Evolutionary conservation across 129 eudicot species (phyloP).

Genomic region (Escallonia rubra): DNA sequence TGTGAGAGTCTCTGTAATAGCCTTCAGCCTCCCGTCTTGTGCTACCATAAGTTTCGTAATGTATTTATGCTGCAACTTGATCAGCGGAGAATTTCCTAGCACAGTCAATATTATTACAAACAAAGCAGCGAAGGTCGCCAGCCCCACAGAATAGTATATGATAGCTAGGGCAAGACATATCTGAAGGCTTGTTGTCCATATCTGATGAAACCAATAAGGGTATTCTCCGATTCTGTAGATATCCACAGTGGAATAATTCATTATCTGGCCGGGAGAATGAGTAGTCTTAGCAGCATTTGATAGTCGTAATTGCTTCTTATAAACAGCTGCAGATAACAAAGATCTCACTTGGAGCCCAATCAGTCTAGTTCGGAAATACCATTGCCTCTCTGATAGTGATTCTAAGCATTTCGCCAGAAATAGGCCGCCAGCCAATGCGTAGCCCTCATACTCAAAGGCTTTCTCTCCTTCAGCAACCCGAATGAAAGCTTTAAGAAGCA

Average conservation of each 20-base stretch:
- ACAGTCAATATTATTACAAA: conserved; percentile 30
- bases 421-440: conserved; percentile 31
- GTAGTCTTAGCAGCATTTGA: conserved; percentile 38
- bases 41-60: conserved; percentile 45
- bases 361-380: conserved; percentile 43
- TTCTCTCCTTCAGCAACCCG: conserved; percentile 44
- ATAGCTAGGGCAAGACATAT: conserved; percentile 38
- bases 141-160: conserved; percentile 38
- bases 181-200: conserved; percentile 53
- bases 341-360: conserved; percentile 59
- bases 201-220: conserved; percentile 52
- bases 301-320: conserved; percentile 45
- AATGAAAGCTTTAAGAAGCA: conserved; percentile 57
- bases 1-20: conserved; percentile 46
- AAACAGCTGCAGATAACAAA: conserved; percentile 51
- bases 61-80: conserved; percentile 43
- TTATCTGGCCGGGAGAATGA: conserved; percentile 55
- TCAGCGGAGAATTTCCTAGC: conserved; percentile 46
- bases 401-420: conserved; percentile 56
- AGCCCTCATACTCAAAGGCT: conserved; percentile 44
- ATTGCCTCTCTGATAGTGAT: conserved; percentile 57
- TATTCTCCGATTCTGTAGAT: conserved; percentile 59
- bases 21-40: conserved; percentile 53
- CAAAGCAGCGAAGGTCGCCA: conserved; percentile 47
- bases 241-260: conserved; percentile 57